Percentiles rank a stretch among this genome's conserved stretches.
Evolutionary conservation across 768 basidiomycete genomes (phyloP).

Genomic region (Hypholoma sublateritium): DNA sequence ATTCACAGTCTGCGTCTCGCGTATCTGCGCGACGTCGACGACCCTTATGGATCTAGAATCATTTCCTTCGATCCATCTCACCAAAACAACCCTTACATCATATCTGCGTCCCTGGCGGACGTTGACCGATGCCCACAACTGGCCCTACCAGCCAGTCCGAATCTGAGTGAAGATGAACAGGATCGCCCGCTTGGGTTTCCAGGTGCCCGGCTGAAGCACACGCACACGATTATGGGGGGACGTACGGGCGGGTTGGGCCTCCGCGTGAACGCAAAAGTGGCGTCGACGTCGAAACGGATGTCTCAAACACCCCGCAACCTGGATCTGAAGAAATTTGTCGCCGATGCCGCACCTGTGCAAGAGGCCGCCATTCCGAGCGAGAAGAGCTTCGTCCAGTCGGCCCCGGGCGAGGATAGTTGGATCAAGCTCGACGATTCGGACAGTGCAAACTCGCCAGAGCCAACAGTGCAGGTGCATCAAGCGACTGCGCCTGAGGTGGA

Average conservation of each 20-base stretch:
- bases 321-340: conserved; percentile 36
- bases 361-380: conserved; percentile 29
- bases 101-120: conserved; percentile 79
- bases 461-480: conserved; percentile 40
- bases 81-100: conserved; percentile 79
- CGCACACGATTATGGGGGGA: conserved; percentile 85
- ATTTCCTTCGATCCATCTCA: conserved; percentile 80
- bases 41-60: conserved; percentile 79
- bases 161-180: conserved; percentile 69
- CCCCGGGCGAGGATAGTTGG: conserved; percentile 29
- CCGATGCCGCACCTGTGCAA: conserved; percentile 32
- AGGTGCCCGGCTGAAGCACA: conserved; percentile 70
- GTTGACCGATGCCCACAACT: conserved; percentile 85
- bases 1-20: conserved; percentile 85
- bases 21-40: conserved; percentile 87
- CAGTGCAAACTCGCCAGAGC: conserved; percentile 27
- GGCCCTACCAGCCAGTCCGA: conserved; percentile 64
- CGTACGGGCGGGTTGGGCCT: conserved; percentile 74
- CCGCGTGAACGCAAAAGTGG: conserved; percentile 67
- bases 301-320: conserved; percentile 36
- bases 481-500: conserved; percentile 42
- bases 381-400: conserved; percentile 25
- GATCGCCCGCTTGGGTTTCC: conserved; percentile 48
- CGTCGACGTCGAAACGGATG: conserved; percentile 50
- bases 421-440: conserved; percentile 26